Percentiles rank a stretch among this genome's conserved stretches.
Conservation (phyloP, 495 filamentous ascomycete genomes). For the Lophiostoma macrostomum region DNA sequence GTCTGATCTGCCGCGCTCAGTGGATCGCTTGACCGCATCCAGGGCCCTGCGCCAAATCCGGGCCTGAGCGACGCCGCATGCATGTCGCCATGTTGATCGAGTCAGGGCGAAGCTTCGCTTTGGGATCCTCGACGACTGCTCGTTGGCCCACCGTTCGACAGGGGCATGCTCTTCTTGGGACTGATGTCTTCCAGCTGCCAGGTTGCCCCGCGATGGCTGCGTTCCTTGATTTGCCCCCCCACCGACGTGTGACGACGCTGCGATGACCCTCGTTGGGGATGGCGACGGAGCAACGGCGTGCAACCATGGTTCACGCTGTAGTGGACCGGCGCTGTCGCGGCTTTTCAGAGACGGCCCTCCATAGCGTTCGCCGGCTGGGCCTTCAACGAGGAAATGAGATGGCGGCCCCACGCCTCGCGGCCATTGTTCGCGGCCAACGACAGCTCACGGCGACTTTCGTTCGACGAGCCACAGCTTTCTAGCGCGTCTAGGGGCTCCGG, state of each 20-base stretch:
- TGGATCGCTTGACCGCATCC: too few species aligned
- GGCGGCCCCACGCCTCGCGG: not conserved
- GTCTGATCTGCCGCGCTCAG: too few species aligned
- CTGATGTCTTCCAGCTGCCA: not conserved
- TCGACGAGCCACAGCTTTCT: not conserved
- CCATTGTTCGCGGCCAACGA: conserved; percentile 8
- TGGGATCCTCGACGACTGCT: not conserved
- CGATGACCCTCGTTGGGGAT: not conserved
- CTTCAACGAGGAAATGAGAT: conserved; percentile 3
- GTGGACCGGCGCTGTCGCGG: too few species aligned
- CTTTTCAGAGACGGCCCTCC: too few species aligned
- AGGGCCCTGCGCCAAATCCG: too few species aligned
- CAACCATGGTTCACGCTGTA: not conserved
- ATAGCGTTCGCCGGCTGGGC: not conserved
- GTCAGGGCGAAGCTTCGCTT: not conserved
- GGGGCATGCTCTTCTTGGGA: not conserved
- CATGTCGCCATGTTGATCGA: conserved; percentile 6
- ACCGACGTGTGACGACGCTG: not conserved
- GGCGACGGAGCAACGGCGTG: not conserved
- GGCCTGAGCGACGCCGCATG: not conserved
- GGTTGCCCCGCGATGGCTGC: not conserved
- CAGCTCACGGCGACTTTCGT: not conserved
- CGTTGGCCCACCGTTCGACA: not conserved
- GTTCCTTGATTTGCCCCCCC: not conserved
- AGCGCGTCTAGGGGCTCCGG: conserved; percentile 11